phyloP scores from a whole-genome alignment of 139 green algal species.

The Volvox reticuliferus region DNA sequence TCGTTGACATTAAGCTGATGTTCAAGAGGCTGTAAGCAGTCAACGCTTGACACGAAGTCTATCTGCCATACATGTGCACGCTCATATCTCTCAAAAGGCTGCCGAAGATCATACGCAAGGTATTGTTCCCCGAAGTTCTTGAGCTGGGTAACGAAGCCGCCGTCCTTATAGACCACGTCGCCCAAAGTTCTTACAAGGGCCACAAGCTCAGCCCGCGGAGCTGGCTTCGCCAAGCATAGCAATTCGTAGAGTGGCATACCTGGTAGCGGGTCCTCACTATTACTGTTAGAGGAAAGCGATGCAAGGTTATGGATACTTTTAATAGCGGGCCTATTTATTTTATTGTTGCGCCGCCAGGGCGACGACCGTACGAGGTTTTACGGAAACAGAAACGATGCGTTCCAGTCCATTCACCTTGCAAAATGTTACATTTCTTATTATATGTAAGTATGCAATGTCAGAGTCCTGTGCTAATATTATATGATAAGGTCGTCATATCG shows the following conservation, averaged over 20 bases:
- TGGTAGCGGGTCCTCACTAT: too few species aligned
- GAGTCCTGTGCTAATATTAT: too few species aligned
- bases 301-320: too few species aligned
- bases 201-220: conserved; percentile 40
- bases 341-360: too few species aligned
- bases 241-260: conserved; percentile 90
- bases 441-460: too few species aligned
- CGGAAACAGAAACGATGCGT: too few species aligned
- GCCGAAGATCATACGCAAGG: conserved; percentile 82
- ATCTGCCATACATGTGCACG: conserved; percentile 87
- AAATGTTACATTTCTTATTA: too few species aligned
- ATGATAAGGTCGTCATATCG: too few species aligned
- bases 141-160: conserved; percentile 83
- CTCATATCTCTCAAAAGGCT: conserved; percentile 65
- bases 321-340: too few species aligned
- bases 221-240: conserved; percentile 78
- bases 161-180: conserved; percentile 66
- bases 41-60: conserved; percentile 71
- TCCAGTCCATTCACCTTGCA: too few species aligned
- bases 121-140: conserved; percentile 75
- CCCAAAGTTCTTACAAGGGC: conserved; percentile 69
- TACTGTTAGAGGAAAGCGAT: too few species aligned
- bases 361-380: too few species aligned
- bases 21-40: conserved; percentile 68
- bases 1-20: conserved; percentile 77